Percentiles rank a stretch among this genome's conserved stretches.
These are phyloP conservation scores for Trichoderma sp. DNA, from an alignment of 2,329 filamentous ascomycete genomes.

Conservation along the genomic window DNA sequence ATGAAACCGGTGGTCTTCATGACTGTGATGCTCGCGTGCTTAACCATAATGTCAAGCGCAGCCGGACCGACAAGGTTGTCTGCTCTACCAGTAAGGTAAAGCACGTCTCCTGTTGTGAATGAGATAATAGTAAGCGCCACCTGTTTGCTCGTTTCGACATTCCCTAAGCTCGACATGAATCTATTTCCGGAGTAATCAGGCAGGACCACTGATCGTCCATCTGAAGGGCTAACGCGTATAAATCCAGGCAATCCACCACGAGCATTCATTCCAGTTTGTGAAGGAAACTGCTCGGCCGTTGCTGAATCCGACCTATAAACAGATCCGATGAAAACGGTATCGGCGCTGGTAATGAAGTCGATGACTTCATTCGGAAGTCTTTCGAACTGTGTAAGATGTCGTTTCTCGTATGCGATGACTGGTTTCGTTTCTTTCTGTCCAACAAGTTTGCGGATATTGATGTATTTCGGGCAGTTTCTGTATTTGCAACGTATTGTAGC, in stretches of 20 bases:
- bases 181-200: slow-evolving; percentile 19
- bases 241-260: slow-evolving; percentile 15
- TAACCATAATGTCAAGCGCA: slow-evolving; percentile 7
- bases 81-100: slow-evolving; percentile 13
- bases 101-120: slow-evolving; percentile 10
- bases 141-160: slow-evolving; percentile 6
- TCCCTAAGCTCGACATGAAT: slow-evolving; percentile 17
- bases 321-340: slow-evolving; percentile 16
- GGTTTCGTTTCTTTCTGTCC: background rate
- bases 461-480: slow-evolving; percentile 18
- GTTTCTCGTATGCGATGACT: slow-evolving; percentile 3
- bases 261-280: slow-evolving; percentile 9
- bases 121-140: slow-evolving; percentile 14
- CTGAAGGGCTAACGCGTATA: slow-evolving; percentile 12
- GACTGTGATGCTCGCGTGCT: slow-evolving; percentile 14
- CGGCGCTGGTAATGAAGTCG: slow-evolving; percentile 13
- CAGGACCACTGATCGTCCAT: slow-evolving; percentile 4
- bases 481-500: background rate
- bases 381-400: slow-evolving; percentile 3
- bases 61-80: slow-evolving; percentile 5
- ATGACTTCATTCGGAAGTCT: slow-evolving; percentile 12
- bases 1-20: slow-evolving; percentile 14
- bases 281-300: slow-evolving; percentile 5
- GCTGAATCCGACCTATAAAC: background rate
- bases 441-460: slow-evolving; percentile 12